These are phyloP conservation scores for Phytopythium boreale DNA, from an alignment of 352 stramenopile genomes.

Conservation along the genomic window DNA sequence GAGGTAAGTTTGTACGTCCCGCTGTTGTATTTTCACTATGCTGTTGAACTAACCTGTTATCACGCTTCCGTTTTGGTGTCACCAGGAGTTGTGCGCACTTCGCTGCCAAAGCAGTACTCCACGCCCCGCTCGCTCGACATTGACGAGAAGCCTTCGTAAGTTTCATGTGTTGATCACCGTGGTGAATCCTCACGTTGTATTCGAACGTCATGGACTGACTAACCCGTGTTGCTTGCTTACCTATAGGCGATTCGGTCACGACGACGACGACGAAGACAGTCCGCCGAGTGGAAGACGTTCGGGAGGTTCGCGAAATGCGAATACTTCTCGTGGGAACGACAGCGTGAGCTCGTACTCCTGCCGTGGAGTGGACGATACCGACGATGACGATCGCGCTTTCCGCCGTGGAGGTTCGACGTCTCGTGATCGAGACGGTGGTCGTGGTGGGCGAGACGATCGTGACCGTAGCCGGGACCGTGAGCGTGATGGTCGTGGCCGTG, in stretches of 20 bases:
- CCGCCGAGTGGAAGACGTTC: slow-evolving; percentile 20
- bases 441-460: slow-evolving; percentile 8
- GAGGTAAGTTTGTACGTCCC: slow-evolving; percentile 27
- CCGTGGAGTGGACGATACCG: slow-evolving; percentile 33
- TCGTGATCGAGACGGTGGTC: slow-evolving; percentile 8
- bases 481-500: slow-evolving; percentile 27
- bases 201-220: background rate
- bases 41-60: background rate
- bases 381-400: slow-evolving; percentile 39
- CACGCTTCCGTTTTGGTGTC: background rate
- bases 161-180: background rate
- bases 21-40: background rate
- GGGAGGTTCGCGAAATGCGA: slow-evolving; percentile 17
- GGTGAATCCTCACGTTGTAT: background rate
- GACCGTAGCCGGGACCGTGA: slow-evolving; percentile 25
- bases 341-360: slow-evolving; percentile 22
- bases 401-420: slow-evolving; percentile 12
- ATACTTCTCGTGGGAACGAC: slow-evolving; percentile 8
- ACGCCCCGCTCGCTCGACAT: slow-evolving; percentile 67
- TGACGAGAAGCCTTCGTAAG: slow-evolving; percentile 81
- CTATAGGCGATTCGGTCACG: slow-evolving; percentile 64
- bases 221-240: background rate
- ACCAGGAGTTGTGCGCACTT: slow-evolving; percentile 67
- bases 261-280: slow-evolving; percentile 59
- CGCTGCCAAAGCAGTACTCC: slow-evolving; percentile 77